Evolutionary conservation across 1,139 yeast species (phyloP), one percentile per base, ranked within the genome.

Genomic region (Yamadazyma atlantica): DNA sequence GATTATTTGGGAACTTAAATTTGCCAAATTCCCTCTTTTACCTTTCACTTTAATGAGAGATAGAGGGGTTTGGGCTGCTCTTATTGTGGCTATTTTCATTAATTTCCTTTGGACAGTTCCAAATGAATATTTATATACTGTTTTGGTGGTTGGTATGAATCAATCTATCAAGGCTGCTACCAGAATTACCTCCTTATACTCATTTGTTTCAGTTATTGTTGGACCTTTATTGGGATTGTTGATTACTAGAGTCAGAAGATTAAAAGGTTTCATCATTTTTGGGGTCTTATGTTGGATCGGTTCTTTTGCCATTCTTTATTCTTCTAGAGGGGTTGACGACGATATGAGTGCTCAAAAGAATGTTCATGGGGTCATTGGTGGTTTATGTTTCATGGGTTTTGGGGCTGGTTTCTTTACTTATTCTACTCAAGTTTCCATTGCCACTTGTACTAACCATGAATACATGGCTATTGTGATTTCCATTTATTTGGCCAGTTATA

Each of bases 381-480:
- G 81, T 18, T 69, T 80, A 49, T 76, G 82, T 51, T 54, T 82
- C 25, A 66, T 82, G 64, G 92, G 90, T 58, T 66, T 84, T 38
- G 87, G 88, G 50, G 84, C 86, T 34, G 85, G 86, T 8, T 70
- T 83, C 57, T 81, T 81, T 64, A 78, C 86, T 15, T 82, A 81
- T 54, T 76, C 86, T 22, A 72, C 80, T 13, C 85, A 78, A 50
- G 83, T 80, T 4, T 76, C 86, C 12, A 73, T 82, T 44, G 82
- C 80, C 50, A 61, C 86, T 1, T 73, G 75, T 40, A 77, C 83
- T 19, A 72, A 75, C 41, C 85, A 80, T 55, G 82, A 80, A 53
- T 66, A 78, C 57, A 75, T 80, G 79, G 83, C 85, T n/a, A 66
- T 75, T 33, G 75, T 80, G 25, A 69, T 81, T 30, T 75, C 85